Evolutionary conservation across 345 rosid genomes (phyloP).

Genomic region (Trapa bicornis): DNA sequence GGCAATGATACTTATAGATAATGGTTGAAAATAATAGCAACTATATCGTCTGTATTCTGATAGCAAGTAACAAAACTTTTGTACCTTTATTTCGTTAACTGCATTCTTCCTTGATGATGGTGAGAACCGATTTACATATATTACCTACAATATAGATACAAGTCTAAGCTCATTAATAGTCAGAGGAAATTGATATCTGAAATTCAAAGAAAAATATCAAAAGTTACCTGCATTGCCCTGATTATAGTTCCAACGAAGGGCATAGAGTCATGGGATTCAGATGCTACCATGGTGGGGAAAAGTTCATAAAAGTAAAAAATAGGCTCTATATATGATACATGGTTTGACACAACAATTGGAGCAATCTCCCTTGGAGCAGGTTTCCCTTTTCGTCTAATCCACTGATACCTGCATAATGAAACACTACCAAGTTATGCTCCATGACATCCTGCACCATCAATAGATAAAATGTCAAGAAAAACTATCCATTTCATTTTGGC

Average conservation of each 20-base stretch:
- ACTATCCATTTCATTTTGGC: background rate
- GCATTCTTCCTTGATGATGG: conserved; percentile 83
- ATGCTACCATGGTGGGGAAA: conserved; percentile 86
- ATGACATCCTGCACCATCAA: background rate
- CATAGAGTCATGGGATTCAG: conserved; percentile 82
- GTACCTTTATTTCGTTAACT: conserved; percentile 85
- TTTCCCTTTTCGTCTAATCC: conserved; percentile 87
- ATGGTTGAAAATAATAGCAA: background rate
- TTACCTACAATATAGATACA: conserved; percentile 38
- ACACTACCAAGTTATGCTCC: background rate
- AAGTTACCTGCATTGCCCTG: conserved; percentile 90
- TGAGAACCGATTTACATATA: conserved; percentile 87
- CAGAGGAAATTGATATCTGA: background rate
- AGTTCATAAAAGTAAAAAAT: conserved; percentile 87
- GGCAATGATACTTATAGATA: background rate
- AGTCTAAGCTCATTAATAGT: background rate
- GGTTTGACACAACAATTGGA: conserved; percentile 87
- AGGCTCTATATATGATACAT: conserved; percentile 83
- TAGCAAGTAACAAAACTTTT: conserved; percentile 19
- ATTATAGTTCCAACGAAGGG: conserved; percentile 95
- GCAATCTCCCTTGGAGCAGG: conserved; percentile 81
- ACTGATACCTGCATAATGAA: conserved; percentile 56
- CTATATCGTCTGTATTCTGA: background rate
- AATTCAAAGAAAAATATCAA: background rate
- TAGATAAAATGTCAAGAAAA: background rate